Base-by-base conservation (phyloP, 495 filamentous ascomycete species). In the Penicillium coprophilum region DNA sequence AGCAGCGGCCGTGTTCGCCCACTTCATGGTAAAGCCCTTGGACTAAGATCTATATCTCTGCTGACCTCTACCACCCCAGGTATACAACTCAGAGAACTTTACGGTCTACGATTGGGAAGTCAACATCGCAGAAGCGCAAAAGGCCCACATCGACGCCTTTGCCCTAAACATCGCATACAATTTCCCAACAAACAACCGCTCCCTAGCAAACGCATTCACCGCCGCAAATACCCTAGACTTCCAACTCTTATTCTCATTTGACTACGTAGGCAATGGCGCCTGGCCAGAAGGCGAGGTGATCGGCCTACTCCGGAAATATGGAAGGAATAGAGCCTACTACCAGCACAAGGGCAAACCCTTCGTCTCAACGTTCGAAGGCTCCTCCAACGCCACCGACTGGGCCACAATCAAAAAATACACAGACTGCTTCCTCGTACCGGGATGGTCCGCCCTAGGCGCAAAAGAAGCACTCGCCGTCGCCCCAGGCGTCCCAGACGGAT, bases 311-410 rank as follows among this genome's bases (percentile, higher is more conserved):
- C 84, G 87, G 51, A 59, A 68, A 13, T 86, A 84, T 68, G 81
- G 78, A 53, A 50, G 55, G 19, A 72, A 68, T 3, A 30, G 66
- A 9, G 78, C 83, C 4, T 82, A 90, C 56, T 82, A 81, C 60
- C 70, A 77, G 28, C 77, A 83, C 51, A 69, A 83, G 17, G 76
- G 75, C 36, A 77, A 75, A 45, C 81, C 86, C 1, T 75, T 91
- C 19, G 87, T 89, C 27, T 88, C 84, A 2, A 91, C 89, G 0
- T 92, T 92, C 57, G 87, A 89, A 61, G 87, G 86, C 2, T 70
- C 76, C 6, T 63, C 53, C 13, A 85, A 80, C 70, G 71, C 78
- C 3, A 71, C 70, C 36, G 83, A 87, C 67, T 87, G 85, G 86
- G 50, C 67, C 4, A 46, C 56, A 1, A 86, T 90, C 51, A 82